A percentile compares a stretch with the other conserved stretches of the same genome.
These are phyloP conservation scores for Adansonia rubrostipa DNA, from an alignment of 441 rosid genomes.

Conservation along the genomic window DNA sequence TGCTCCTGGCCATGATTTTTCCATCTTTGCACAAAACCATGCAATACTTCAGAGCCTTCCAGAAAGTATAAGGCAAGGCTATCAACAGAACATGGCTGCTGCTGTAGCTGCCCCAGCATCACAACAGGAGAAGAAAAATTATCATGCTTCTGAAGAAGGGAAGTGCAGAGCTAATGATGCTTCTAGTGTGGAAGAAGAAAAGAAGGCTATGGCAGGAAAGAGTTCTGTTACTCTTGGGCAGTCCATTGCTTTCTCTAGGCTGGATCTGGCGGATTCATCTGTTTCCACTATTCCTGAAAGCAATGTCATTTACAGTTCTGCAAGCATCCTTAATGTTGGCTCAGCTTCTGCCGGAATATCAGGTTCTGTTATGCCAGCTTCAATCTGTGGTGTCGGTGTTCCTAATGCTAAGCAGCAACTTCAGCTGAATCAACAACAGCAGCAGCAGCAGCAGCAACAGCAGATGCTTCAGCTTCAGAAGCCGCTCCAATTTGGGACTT, in stretches of 20 bases:
- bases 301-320: slow-evolving; percentile 79
- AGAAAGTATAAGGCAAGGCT: slow-evolving; percentile 68
- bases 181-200: slow-evolving; percentile 65
- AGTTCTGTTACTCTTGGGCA: slow-evolving; percentile 54
- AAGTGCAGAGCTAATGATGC: slow-evolving; percentile 56
- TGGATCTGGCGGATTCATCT: slow-evolving; percentile 61
- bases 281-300: slow-evolving; percentile 60
- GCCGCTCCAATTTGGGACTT: slow-evolving; percentile 49
- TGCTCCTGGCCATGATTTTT: slow-evolving; percentile 62
- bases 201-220: slow-evolving; percentile 62
- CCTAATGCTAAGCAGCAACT: slow-evolving; percentile 59
- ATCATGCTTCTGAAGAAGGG: slow-evolving; percentile 66
- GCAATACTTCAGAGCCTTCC: slow-evolving; percentile 74
- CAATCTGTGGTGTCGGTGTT: slow-evolving; percentile 37
- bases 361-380: slow-evolving; percentile 49
- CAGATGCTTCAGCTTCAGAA: slow-evolving; percentile 53
- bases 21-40: slow-evolving; percentile 72
- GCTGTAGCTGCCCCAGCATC: slow-evolving; percentile 68
- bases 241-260: slow-evolving; percentile 80
- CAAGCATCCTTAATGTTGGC: slow-evolving; percentile 63
- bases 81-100: slow-evolving; percentile 58
- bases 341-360: slow-evolving; percentile 55
- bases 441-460: slow-evolving; percentile 60
- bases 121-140: slow-evolving; percentile 75
- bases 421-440: slow-evolving; percentile 51